Evolutionary conservation across 805 yeast species (phyloP).

Genomic region (Ogataea salicorniae): DNA sequence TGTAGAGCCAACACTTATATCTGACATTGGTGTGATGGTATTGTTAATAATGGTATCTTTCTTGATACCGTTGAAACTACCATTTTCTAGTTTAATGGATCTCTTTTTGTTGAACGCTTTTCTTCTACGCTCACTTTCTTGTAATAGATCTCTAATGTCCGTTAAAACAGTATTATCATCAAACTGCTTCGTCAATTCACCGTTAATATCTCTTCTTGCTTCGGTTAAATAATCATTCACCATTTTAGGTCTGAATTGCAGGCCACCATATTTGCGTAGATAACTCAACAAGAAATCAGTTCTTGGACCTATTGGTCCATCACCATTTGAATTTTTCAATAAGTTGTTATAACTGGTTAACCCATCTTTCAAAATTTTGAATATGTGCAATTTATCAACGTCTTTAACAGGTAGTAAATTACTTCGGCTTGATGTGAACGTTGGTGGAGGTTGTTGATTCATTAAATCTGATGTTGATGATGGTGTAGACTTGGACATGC

Average conservation of each 20-base stretch:
- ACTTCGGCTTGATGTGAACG: constrained; percentile 1
- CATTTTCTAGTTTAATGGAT: constrained; percentile 7
- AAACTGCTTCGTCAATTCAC: constrained; percentile 8
- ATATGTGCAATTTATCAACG: constrained; percentile 8
- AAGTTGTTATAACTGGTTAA: constrained; percentile 19
- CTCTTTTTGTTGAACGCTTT: constrained; percentile 24
- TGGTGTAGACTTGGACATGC: background rate
- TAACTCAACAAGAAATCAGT: constrained; percentile 24
- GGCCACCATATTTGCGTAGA: constrained; percentile 12
- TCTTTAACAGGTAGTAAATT: background rate
- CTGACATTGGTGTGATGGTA: constrained; percentile 5
- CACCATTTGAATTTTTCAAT: constrained; percentile 14
- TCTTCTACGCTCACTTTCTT: constrained; percentile 24
- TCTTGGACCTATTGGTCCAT: constrained; percentile 18
- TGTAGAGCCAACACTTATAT: constrained; percentile 6
- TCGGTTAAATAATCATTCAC: constrained; percentile 22
- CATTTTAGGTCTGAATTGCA: constrained; percentile 20
- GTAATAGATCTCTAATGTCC: constrained; percentile 18
- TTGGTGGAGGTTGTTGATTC: constrained; percentile 1
- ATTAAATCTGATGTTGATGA: background rate
- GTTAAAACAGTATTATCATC: constrained; percentile 11
- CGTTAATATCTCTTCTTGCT: constrained; percentile 21
- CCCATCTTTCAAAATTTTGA: constrained; percentile 18
- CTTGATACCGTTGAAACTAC: background rate
- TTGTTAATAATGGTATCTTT: background rate